phyloP scores from a whole-genome alignment of 257 asterid genomes.

The Ophiorrhiza pumila region DNA sequence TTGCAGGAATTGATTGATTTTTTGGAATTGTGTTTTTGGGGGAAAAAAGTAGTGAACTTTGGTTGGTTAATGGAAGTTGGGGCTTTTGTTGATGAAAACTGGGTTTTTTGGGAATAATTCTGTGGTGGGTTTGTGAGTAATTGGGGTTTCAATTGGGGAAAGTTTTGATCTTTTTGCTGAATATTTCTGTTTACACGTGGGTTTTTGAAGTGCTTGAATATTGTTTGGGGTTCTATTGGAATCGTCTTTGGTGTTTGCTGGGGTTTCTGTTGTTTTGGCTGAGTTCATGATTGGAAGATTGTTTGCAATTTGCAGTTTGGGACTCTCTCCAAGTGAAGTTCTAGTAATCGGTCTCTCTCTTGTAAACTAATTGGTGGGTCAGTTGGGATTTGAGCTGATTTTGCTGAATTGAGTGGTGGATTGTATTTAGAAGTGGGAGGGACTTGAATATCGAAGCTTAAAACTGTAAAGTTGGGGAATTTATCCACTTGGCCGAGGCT shows the following conservation, averaged over 20 bases:
- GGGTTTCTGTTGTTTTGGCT: constrained; percentile 6
- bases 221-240: background rate
- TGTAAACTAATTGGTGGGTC: constrained; percentile 13
- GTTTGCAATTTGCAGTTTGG: background rate
- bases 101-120: background rate
- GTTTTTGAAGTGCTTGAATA: background rate
- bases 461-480: background rate
- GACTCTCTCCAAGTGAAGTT: background rate
- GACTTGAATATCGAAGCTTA: background rate
- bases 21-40: constrained; percentile 13
- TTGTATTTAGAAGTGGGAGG: background rate
- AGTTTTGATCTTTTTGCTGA: constrained; percentile 6
- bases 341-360: background rate
- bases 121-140: constrained; percentile 6
- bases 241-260: background rate
- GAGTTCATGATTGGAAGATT: background rate
- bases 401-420: constrained; percentile 11
- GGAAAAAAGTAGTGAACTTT: constrained; percentile 9
- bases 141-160: background rate
- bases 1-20: constrained; percentile 21
- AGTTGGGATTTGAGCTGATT: background rate
- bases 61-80: constrained; percentile 1
- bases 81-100: constrained; percentile 2
- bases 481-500: constrained; percentile 4
- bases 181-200: background rate